phyloP scores from a whole-genome alignment of 371 early-diverging fungal species.

The Lichtheimia corymbifera region DNA sequence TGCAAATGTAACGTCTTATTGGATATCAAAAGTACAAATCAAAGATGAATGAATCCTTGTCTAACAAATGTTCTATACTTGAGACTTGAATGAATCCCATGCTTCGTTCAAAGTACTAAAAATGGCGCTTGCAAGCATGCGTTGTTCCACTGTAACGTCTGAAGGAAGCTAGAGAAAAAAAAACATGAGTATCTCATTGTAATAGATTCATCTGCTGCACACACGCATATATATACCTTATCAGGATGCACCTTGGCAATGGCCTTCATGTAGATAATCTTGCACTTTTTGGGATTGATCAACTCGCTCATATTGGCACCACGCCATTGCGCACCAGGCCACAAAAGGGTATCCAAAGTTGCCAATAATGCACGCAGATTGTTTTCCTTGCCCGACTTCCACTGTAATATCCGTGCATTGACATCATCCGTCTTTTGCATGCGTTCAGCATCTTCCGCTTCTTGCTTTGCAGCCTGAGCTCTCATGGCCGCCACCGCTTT shows the following conservation, averaged over 20 bases:
- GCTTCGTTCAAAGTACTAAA: conserved; percentile 90
- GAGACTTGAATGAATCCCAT: conserved; percentile 89
- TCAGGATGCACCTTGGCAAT: conserved; percentile 95
- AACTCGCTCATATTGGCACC: conserved; percentile 81
- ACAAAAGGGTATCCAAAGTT: conserved; percentile 79
- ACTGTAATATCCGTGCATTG: conserved; percentile 65
- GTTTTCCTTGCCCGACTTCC: conserved; percentile 87
- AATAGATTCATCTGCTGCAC: too few relatives aligned
- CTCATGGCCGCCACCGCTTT: conserved; percentile 73
- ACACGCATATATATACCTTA: conserved; percentile 61
- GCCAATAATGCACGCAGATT: conserved; percentile 89
- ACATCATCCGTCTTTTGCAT: conserved; percentile 78
- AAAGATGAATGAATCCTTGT: neutral
- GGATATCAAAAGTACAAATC: too few relatives aligned
- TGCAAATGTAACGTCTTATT: too few relatives aligned
- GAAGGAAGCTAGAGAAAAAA: conserved; percentile 40
- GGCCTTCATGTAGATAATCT: conserved; percentile 90
- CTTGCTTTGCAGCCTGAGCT: conserved; percentile 66
- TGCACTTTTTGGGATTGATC: conserved; percentile 84
- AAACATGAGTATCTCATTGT: neutral
- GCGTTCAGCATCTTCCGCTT: conserved; percentile 78
- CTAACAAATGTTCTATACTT: conserved; percentile 20
- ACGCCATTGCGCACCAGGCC: conserved; percentile 77
- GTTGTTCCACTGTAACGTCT: conserved; percentile 73
- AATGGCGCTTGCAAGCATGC: conserved; percentile 85